Base-by-base conservation (phyloP, 768 basidiomycete genomes). In the Cystobasidium ongulense region DNA sequence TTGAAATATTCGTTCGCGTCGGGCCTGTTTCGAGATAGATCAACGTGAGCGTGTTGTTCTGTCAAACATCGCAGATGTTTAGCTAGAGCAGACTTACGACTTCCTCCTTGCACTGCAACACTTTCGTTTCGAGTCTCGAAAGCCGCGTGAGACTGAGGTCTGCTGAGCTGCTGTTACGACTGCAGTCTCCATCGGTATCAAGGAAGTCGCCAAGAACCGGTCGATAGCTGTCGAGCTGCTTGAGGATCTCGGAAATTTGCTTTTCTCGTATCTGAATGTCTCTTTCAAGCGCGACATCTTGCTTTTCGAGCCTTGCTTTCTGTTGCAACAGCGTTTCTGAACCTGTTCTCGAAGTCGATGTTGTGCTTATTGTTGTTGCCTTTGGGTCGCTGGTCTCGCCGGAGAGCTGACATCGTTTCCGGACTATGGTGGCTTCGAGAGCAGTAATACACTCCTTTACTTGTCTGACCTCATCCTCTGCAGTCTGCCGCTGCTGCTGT, bases 401-500 rank as follows among this genome's bases (percentile, higher is more conserved):
- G 3, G 38, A 62, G 38, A 33, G 59, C n/a, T 39, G 59, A 35
- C 7, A 62, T 8, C 17, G 59, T 23, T 39, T 62, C 17, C 59
- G 38, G 17, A 23, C 59, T 8, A 33, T 62, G 17, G 31, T 39
- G 17, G 31, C 59, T 35, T 35, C 59, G 8, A 62, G 33, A 10
- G 38, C 31, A 10, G 17, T 11, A 15, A 73, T 29, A 23, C 53
- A 27, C 13, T 53, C 54, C 43, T 75, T n/a, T 13, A 67, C 72
- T 5, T 2, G 25, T 35, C 4, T 54, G 15, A 75, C 62, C 36
- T 75, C 75, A 29, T 43, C 11, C 36, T 54, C 63, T 50, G 75
- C 75, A n/a, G 29, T 33, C 7, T 64, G 25, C 31, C 53, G 38
- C 53, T 75, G 75, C 29, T 39, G 33, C 33, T 75, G 23, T 21